Evolutionary conservation across 2,329 filamentous ascomycete genomes (phyloP).

Genomic region (Tolypocladium amazonense): DNA sequence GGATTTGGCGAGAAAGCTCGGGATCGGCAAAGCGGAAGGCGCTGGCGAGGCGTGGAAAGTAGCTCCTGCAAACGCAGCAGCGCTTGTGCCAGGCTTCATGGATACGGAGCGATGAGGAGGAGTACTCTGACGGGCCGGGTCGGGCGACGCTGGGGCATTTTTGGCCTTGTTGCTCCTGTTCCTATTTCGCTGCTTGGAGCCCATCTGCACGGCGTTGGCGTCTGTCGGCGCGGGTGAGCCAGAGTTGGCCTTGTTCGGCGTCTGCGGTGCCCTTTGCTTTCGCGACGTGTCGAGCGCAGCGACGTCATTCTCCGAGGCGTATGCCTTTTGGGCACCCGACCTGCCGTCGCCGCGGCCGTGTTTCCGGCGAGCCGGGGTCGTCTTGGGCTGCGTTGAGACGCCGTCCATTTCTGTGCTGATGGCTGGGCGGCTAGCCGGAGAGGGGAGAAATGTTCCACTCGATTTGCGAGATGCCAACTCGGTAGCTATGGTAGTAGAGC

Average conservation of each 20-base stretch:
- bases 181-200: constrained; percentile 18
- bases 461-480: not conserved
- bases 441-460: not conserved
- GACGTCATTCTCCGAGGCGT: constrained; percentile 48
- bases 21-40: constrained; percentile 79
- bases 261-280: constrained; percentile 27
- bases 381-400: constrained; percentile 18
- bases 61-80: constrained; percentile 77
- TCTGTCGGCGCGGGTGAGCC: constrained; percentile 21
- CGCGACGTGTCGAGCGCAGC: constrained; percentile 18
- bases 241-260: constrained; percentile 33
- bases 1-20: constrained; percentile 72
- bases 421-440: not conserved
- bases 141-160: constrained; percentile 27
- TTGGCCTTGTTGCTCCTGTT: constrained; percentile 21
- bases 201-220: constrained; percentile 11
- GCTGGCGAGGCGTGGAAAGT: constrained; percentile 94
- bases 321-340: constrained; percentile 37
- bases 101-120: constrained; percentile 27
- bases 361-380: constrained; percentile 24
- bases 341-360: constrained; percentile 30
- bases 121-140: constrained; percentile 28
- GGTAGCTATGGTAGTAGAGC: not conserved
- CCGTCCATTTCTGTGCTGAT: constrained; percentile 19
- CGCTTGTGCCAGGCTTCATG: constrained; percentile 33